Evolutionary conservation across 2,329 filamentous ascomycete species (phyloP), one percentile per base, ranked within the genome.

Genomic region (Ceratocystiopsis brevicomis): DNA sequence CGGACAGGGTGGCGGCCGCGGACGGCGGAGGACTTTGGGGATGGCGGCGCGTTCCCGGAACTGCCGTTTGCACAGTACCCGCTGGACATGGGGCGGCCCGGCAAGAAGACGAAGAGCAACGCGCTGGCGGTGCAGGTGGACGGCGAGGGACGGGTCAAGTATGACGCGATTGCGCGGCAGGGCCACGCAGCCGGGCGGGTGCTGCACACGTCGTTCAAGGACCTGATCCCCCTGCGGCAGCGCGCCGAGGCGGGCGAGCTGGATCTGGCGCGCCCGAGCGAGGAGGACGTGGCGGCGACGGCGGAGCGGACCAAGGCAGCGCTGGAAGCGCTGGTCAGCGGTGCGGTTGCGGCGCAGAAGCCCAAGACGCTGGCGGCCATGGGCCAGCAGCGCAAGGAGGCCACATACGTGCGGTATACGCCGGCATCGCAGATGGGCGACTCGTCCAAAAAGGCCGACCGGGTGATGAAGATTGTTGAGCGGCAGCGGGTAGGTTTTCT

Each of bases 401-500:
- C 90, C 6, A 96, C 88, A 0, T 98, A 86, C 59, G 90, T 98
- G 47, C 76, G 85, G 50, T 98, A 98, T 57, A 96, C 87, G 15
- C 90, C 90, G 4, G 84, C 87, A 37, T 88, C 90, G 54, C 90
- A 98, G 64, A 95, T 98, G 85, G 90, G 90, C 13, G 84, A 75
- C 54, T 68, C 86, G 58, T 76, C 73, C 36, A 80, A 78, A 60
- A 93, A 94, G 64, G 84, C 86, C 54, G 87, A 96, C 54, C 78
- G 90, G 14, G 94, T 98, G 51, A 92, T 98, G 75, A 96, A 96
- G 67, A 96, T 98, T 61, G 85, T 95, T 35, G 85, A 95, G 59
- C 72, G 85, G 44, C 88, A 96, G 59, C 72, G 80, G 52, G 47
- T 48, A 36, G 3, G 47, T 37, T 36, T 18, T 25, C 4, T 41